phyloP scores from a whole-genome alignment of 257 asterid genomes.

The Striga asiatica region DNA sequence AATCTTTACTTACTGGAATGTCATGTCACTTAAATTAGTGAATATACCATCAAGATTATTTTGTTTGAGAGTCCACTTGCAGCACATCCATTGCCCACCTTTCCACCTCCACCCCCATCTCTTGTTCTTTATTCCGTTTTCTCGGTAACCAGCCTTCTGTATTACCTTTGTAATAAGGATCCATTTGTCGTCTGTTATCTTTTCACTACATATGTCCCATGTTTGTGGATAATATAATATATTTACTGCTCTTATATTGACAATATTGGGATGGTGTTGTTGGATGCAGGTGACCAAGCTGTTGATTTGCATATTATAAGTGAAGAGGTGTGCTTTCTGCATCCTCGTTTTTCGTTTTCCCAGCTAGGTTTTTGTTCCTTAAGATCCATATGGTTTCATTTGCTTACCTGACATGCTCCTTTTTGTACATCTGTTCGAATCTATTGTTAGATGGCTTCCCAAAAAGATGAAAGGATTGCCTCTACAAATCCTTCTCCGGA shows the following conservation, averaged over 20 bases:
- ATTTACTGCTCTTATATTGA: constrained; percentile 10
- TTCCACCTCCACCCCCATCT: no score
- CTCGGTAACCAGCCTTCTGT: not conserved
- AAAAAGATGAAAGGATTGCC: constrained; percentile 73
- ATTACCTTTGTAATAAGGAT: constrained; percentile 8
- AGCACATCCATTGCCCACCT: no score
- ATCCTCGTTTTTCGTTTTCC: no score
- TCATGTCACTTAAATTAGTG: not conserved
- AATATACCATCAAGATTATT: not conserved
- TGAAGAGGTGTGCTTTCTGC: constrained; percentile 49
- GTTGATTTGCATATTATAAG: constrained; percentile 61
- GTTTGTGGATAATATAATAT: constrained; percentile 8
- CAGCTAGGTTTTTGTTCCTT: constrained; percentile 11
- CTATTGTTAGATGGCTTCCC: constrained; percentile 55
- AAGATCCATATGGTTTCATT: constrained; percentile 14
- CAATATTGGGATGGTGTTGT: constrained; percentile 17
- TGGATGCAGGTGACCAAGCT: constrained; percentile 62
- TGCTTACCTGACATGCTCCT: constrained; percentile 23
- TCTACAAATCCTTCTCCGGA: constrained; percentile 61
- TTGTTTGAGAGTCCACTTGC: not conserved
- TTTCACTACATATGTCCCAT: not conserved
- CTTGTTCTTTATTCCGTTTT: no score
- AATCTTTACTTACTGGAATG: constrained; percentile 6
- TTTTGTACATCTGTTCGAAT: constrained; percentile 25
- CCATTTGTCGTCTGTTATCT: not conserved